These are phyloP conservation scores for Erythrophleum ivorense DNA, from an alignment of 331 rosid genomes.

Conservation along the genomic window DNA sequence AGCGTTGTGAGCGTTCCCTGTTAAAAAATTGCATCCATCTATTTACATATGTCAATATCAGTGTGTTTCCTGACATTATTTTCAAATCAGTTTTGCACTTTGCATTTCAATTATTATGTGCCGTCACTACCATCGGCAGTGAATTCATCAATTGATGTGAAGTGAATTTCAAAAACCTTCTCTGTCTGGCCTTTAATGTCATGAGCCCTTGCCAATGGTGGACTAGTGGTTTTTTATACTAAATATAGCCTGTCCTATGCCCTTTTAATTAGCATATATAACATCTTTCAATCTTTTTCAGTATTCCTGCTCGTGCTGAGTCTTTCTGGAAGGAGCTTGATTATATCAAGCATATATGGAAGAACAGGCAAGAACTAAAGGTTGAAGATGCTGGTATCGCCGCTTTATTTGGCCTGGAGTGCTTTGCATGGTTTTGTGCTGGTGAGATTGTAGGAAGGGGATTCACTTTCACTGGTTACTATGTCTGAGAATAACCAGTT, in stretches of 20 bases:
- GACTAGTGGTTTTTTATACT: neutral
- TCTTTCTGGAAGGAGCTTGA: constrained; percentile 70
- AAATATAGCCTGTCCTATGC: neutral
- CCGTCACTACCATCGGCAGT: neutral
- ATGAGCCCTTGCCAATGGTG: neutral
- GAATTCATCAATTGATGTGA: neutral
- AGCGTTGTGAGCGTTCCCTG: neutral
- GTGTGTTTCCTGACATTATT: neutral
- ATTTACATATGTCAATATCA: neutral
- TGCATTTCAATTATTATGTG: neutral
- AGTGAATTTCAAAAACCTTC: neutral
- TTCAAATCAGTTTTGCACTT: neutral
- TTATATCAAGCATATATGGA: constrained; percentile 68
- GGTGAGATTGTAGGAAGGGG: constrained; percentile 81
- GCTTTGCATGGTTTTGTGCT: constrained; percentile 77
- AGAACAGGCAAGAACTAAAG: constrained; percentile 67
- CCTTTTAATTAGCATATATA: neutral
- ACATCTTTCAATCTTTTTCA: constrained; percentile 39
- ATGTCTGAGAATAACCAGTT: constrained; percentile 51
- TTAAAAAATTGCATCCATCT: neutral
- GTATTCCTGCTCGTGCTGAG: constrained; percentile 66
- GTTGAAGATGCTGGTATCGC: constrained; percentile 83
- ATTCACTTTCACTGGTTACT: constrained; percentile 72
- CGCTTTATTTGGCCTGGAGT: constrained; percentile 73
- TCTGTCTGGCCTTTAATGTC: neutral